These are phyloP conservation scores for Saccharomycopsis capsularis DNA, from an alignment of 805 yeast species.

Conservation along the genomic window DNA sequence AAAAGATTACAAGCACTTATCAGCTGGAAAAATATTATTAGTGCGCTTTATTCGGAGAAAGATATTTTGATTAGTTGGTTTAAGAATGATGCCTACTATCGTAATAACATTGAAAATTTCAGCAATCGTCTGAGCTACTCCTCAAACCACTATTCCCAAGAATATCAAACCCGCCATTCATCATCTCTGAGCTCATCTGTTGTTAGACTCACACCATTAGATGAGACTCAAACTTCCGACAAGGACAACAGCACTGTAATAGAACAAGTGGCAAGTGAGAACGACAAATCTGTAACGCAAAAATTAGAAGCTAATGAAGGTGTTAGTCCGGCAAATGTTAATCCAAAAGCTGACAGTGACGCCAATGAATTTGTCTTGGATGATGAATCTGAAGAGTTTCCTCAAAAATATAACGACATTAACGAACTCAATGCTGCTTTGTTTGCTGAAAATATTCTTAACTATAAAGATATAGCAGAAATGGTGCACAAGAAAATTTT, in stretches of 20 bases:
- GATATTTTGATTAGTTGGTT: constrained; percentile 59
- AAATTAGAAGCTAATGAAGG: too few species aligned
- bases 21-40: constrained; percentile 76
- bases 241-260: neutral
- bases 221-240: neutral
- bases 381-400: neutral
- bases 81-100: constrained; percentile 5
- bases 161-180: neutral
- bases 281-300: neutral
- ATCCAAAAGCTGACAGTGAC: neutral
- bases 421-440: constrained; percentile 14
- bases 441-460: constrained; percentile 19
- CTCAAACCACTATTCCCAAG: neutral
- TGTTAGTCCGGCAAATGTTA: neutral
- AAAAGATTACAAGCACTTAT: constrained; percentile 66
- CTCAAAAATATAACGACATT: neutral
- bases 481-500: constrained; percentile 67
- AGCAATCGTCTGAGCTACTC: neutral
- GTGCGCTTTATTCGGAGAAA: constrained; percentile 57
- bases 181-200: constrained; percentile 9
- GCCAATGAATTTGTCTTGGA: neutral
- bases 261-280: too few species aligned
- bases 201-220: neutral
- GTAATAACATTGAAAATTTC: neutral
- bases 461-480: constrained; percentile 53